Evolutionary conservation across 2,329 filamentous ascomycete species (phyloP).

Genomic region (Plectosphaerella plurivora): DNA sequence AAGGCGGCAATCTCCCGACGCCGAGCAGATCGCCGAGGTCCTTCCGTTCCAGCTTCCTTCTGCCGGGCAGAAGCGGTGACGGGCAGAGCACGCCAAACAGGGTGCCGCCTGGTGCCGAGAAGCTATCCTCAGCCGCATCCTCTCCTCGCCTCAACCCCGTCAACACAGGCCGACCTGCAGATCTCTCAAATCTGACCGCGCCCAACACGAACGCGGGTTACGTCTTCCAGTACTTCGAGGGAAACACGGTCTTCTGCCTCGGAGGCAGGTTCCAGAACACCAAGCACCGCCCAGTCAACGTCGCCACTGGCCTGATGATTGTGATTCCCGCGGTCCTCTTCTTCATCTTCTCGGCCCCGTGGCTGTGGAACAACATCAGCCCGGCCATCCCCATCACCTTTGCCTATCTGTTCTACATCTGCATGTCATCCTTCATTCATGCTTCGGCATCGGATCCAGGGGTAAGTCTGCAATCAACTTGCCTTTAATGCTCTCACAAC

Average conservation of each 20-base stretch:
- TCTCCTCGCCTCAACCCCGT: conserved; percentile 59
- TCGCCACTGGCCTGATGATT: conserved; percentile 79
- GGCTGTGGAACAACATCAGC: conserved; percentile 80
- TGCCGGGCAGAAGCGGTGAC: conserved; percentile 52
- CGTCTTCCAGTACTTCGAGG: conserved; percentile 73
- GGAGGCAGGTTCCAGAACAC: conserved; percentile 87
- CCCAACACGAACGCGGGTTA: conserved; percentile 43
- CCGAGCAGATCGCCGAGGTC: conserved; percentile 70
- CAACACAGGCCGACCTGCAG: conserved; percentile 25
- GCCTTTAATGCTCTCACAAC: neutral
- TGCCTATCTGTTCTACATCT: conserved; percentile 86
- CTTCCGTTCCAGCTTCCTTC: conserved; percentile 70
- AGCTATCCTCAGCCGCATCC: conserved; percentile 75
- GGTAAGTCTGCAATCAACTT: conserved; percentile 49
- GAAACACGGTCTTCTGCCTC: conserved; percentile 86
- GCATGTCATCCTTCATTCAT: conserved; percentile 89
- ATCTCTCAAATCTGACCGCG: conserved; percentile 6
- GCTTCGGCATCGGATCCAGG: conserved; percentile 90
- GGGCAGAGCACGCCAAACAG: conserved; percentile 45
- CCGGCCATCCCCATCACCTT: conserved; percentile 87
- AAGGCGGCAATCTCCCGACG: conserved; percentile 46
- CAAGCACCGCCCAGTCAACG: conserved; percentile 79
- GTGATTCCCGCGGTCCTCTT: conserved; percentile 76
- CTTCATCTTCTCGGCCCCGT: conserved; percentile 79
- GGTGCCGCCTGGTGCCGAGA: conserved; percentile 64